Evolutionary conservation across 2,329 filamentous ascomycete genomes (phyloP).

Genomic region (Paracorniculantispora psalliotae): DNA sequence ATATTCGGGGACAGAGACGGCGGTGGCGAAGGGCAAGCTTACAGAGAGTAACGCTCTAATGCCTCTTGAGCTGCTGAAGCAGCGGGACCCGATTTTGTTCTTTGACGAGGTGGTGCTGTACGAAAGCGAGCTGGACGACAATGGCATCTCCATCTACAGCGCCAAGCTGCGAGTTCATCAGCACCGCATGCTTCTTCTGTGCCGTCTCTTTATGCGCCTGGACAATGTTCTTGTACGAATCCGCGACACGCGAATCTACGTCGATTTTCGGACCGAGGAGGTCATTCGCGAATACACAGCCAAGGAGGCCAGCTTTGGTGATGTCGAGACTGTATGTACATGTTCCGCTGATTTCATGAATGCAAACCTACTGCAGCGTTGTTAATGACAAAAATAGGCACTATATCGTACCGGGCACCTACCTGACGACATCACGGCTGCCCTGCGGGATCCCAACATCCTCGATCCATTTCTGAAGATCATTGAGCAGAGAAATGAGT

Average conservation of each 20-base stretch:
- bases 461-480: slow-evolving; percentile 65
- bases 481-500: slow-evolving; percentile 63
- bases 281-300: slow-evolving; percentile 86
- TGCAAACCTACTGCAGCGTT: too few relatives aligned
- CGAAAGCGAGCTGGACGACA: slow-evolving; percentile 96
- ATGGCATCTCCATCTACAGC: slow-evolving; percentile 85
- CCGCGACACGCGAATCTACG: slow-evolving; percentile 84
- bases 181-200: slow-evolving; percentile 75
- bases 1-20: slow-evolving; percentile 64
- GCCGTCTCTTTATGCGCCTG: slow-evolving; percentile 85
- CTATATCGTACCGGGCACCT: slow-evolving; percentile 44
- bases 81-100: slow-evolving; percentile 90
- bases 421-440: slow-evolving; percentile 69
- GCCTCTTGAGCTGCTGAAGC: slow-evolving; percentile 78
- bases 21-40: slow-evolving; percentile 20
- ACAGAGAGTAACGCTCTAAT: slow-evolving; percentile 47
- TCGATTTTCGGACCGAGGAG: slow-evolving; percentile 75
- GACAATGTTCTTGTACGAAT: slow-evolving; percentile 86
- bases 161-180: slow-evolving; percentile 94
- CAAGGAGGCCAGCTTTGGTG: slow-evolving; percentile 76
- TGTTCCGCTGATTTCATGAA: not conserved
- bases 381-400: slow-evolving; percentile 30
- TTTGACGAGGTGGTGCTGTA: slow-evolving; percentile 95
- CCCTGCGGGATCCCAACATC: slow-evolving; percentile 74
- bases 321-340: slow-evolving; percentile 61